Conservation (phyloP, 2,329 filamentous ascomycete species). For the Fusarium palustre region DNA sequence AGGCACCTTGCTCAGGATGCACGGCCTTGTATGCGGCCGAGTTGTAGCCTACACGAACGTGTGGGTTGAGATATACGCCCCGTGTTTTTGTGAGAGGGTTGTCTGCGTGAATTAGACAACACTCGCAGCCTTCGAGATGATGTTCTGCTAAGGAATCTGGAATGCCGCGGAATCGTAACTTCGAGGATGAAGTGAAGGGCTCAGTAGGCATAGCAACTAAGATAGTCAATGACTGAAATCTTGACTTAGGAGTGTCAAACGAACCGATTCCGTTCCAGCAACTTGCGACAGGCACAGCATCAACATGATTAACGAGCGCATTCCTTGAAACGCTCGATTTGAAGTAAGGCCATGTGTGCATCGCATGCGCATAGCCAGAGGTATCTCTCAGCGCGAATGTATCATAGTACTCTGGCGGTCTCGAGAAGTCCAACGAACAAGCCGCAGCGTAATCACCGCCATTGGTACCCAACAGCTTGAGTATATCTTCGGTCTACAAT, state of each 20-base stretch:
- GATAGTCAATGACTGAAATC: constrained; percentile 1
- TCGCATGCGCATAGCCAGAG: constrained; percentile 62
- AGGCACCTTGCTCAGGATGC: constrained; percentile 54
- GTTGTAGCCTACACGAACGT: constrained; percentile 75
- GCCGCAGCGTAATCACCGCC: constrained; percentile 70
- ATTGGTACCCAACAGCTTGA: constrained; percentile 67
- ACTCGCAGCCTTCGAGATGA: constrained; percentile 82
- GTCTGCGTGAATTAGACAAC: constrained; percentile 80
- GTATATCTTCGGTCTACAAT: constrained; percentile 65
- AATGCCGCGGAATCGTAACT: constrained; percentile 72
- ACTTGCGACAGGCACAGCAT: constrained; percentile 59
- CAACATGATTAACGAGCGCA: constrained; percentile 62
- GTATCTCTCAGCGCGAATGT: constrained; percentile 71
- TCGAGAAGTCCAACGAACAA: constrained; percentile 70
- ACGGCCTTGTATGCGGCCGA: constrained; percentile 63
- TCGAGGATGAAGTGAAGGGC: constrained; percentile 62
- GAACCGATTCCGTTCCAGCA: constrained; percentile 61
- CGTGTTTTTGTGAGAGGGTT: constrained; percentile 66
- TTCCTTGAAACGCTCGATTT: constrained; percentile 61
- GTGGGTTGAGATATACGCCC: constrained; percentile 76
- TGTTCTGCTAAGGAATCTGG: constrained; percentile 69
- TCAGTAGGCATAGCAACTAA: constrained; percentile 63
- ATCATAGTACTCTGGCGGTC: constrained; percentile 68
- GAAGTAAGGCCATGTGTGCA: constrained; percentile 71
- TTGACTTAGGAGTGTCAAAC: not conserved